Evolutionary conservation across 2,329 filamentous ascomycete species (phyloP), one percentile per base, ranked within the genome.

Genomic region (Aureobasidium sp.): DNA sequence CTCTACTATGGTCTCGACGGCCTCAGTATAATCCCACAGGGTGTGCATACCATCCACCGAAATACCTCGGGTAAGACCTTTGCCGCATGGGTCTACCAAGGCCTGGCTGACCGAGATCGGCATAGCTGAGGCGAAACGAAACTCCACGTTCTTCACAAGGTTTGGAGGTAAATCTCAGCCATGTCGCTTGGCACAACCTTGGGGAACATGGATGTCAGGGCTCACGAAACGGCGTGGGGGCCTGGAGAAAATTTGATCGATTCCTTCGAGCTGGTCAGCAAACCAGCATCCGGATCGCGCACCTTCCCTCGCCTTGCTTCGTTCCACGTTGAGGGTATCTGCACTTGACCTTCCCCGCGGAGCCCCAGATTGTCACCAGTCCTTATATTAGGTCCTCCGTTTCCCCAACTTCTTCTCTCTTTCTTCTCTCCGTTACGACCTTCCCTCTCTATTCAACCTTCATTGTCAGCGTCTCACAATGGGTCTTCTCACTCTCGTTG

Each of bases 401-500:
- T 60, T 58, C 55, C 55, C 55, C 55, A 47, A 37, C 29, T 20
- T 58, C 42, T 34, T 58, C 42, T 27, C 31, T 58, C 31, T 47
- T 48, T 58, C 31, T 58, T 58, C 42, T 47, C 55, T 47, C 52
- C 52, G 52, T 56, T 56, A 56, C 52, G 52, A 56, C 52, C 52
- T 56, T 56, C 52, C 39, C 39, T 44, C 25, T 56, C 41, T 36
- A n/a, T 47, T 5, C 42, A 5, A 20, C 20, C 15, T 20, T 15
- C 11, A n/a, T 27, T 20, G 27, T 37, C 55, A 48, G 29, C 29
- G 17, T 37, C 27, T 37, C 29, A 37, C n/a, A 20, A 75, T 75
- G 73, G 72, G 72, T 64, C 68, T 74, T 61, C 69, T 75, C 47
- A 68, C 71, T 17, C 64, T 74, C 57, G 71, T 74, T 60, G 72